phyloP scores from a whole-genome alignment of 192 early-diverging fungal species.

The Dissophora globulifera region DNA sequence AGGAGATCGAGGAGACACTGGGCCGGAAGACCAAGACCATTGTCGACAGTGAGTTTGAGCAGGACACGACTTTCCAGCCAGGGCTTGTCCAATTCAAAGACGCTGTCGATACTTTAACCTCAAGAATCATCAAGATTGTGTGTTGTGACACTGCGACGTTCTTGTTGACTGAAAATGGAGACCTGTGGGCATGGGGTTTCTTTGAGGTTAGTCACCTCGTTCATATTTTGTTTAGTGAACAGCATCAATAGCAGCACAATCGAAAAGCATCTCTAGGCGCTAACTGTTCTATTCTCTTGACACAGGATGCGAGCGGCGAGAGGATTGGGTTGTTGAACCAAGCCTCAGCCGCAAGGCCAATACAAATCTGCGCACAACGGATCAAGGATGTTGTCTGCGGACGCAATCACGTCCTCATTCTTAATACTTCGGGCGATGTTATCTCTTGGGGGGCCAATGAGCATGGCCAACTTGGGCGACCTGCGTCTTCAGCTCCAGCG shows the following conservation, averaged over 20 bases:
- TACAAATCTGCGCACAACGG: constrained; percentile 16
- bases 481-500: no score
- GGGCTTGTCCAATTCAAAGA: constrained; percentile 18
- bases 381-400: constrained; percentile 36
- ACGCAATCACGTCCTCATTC: constrained; percentile 32
- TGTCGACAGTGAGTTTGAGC: constrained; percentile 1
- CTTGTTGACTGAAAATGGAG: constrained; percentile 28
- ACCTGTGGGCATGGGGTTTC: constrained; percentile 41
- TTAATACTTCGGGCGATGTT: constrained; percentile 21
- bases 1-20: constrained; percentile 11
- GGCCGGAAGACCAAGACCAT: constrained; percentile 8
- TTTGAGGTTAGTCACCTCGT: constrained; percentile 11
- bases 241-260: no score
- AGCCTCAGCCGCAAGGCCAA: constrained; percentile 7
- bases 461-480: constrained; percentile 25
- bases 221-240: background rate
- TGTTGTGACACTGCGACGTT: constrained; percentile 38
- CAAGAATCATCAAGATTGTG: constrained; percentile 16
- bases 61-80: constrained; percentile 30
- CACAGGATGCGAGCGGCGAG: constrained; percentile 14
- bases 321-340: constrained; percentile 12
- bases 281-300: background rate
- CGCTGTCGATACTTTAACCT: background rate
- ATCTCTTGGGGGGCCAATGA: constrained; percentile 43
- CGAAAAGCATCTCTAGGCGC: no score